Evolutionary conservation across 2,329 filamentous ascomycete genomes (phyloP).

Genomic region (Penicillium sp.): DNA sequence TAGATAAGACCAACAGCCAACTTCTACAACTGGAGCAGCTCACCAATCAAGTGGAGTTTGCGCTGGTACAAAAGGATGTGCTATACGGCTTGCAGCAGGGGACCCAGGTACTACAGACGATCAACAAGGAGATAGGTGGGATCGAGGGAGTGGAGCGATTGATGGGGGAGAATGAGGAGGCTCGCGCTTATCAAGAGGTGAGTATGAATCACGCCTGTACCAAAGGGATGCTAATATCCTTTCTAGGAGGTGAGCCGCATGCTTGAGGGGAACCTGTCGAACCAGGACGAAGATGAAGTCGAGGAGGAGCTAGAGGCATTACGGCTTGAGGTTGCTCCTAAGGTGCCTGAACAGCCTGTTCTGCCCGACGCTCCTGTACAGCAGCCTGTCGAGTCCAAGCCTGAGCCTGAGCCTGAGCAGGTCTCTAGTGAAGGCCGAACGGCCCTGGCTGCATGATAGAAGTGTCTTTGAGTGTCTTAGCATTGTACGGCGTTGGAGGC

Average conservation of each 20-base stretch:
- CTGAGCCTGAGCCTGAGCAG: constrained; percentile 1
- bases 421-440: constrained; percentile 16
- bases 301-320: constrained; percentile 88
- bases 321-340: constrained; percentile 57
- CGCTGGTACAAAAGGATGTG: constrained; percentile 93
- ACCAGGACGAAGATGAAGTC: constrained; percentile 94
- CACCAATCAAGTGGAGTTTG: constrained; percentile 87
- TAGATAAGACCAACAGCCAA: constrained; percentile 85
- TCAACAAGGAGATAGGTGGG: constrained; percentile 93
- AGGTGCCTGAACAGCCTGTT: constrained; percentile 20
- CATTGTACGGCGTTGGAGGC: constrained; percentile 26
- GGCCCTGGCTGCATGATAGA: constrained; percentile 24
- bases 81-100: constrained; percentile 89
- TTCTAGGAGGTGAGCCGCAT: constrained; percentile 83
- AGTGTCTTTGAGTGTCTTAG: neutral
- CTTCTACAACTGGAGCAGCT: constrained; percentile 89
- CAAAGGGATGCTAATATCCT: constrained; percentile 7
- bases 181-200: constrained; percentile 83
- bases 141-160: constrained; percentile 91
- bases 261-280: constrained; percentile 80
- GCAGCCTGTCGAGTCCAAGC: constrained; percentile 25
- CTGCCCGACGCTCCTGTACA: neutral
- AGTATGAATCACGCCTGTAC: constrained; percentile 21
- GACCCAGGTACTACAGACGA: constrained; percentile 80
- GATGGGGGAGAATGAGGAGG: constrained; percentile 87